Percentiles rank a stretch among this genome's conserved stretches.
These are phyloP conservation scores for Kluyveromyces siamensis DNA, from an alignment of 805 yeast species.

Conservation along the genomic window DNA sequence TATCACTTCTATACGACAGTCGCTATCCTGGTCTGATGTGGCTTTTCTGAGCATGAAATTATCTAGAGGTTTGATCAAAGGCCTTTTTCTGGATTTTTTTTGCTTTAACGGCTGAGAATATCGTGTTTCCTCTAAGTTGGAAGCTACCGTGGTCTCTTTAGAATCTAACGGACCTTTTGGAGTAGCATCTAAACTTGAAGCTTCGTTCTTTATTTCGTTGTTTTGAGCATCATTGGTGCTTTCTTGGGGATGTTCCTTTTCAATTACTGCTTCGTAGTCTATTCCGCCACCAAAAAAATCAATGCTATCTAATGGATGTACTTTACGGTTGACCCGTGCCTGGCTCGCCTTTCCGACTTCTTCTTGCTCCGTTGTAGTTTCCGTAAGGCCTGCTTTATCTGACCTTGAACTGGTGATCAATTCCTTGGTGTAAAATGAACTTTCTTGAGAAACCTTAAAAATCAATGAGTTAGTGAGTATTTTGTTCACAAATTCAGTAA, in stretches of 20 bases:
- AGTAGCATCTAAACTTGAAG: neutral
- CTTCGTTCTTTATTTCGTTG: neutral
- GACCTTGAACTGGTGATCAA: neutral
- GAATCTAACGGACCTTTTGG: neutral
- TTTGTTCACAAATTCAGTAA: neutral
- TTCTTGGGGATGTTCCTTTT: neutral
- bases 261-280: neutral
- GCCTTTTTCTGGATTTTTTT: neutral
- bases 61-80: neutral
- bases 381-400: neutral
- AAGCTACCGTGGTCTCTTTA: neutral
- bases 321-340: conserved; percentile 8
- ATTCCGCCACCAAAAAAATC: conserved; percentile 34
- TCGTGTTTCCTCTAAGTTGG: neutral
- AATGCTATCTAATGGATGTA: conserved; percentile 30
- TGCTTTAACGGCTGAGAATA: neutral
- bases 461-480: neutral
- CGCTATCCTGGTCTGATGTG: neutral
- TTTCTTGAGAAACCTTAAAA: neutral
- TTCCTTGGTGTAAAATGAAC: neutral
- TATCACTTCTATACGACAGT: neutral
- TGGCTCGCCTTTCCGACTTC: conserved; percentile 8
- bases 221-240: neutral
- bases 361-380: neutral
- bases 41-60: neutral